phyloP scores from a whole-genome alignment of 2,329 filamentous ascomycete genomes.

The Verticillium isaacii region DNA sequence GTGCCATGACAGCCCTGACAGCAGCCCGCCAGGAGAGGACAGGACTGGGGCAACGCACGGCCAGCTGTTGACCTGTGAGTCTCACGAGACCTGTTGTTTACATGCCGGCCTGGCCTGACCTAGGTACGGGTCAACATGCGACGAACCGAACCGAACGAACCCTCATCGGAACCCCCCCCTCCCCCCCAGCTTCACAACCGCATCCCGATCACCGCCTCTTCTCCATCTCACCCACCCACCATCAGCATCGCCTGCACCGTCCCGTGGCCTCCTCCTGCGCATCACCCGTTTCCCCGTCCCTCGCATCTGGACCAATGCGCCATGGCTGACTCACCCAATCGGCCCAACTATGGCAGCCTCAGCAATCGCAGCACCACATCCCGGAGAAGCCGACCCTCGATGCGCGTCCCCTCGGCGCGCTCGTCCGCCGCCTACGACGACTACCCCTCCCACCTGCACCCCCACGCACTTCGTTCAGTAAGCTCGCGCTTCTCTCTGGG shows the following conservation, averaged over 20 bases:
- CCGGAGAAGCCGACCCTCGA: not conserved
- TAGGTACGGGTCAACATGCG: not conserved
- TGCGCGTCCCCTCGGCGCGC: slow-evolving; percentile 15
- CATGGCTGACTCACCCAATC: slow-evolving; percentile 1
- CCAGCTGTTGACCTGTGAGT: not conserved
- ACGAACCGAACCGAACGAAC: not conserved
- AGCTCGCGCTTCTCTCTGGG: slow-evolving; percentile 40
- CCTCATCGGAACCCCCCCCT: not conserved
- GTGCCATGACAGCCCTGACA: not conserved
- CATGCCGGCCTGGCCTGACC: not conserved
- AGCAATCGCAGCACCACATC: not conserved
- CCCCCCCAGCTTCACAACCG: not conserved
- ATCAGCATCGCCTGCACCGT: not conserved
- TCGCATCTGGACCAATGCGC: not conserved
- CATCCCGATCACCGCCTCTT: not conserved
- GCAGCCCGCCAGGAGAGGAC: not conserved
- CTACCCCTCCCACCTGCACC: slow-evolving; percentile 7
- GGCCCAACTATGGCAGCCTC: slow-evolving; percentile 5
- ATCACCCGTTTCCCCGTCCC: not conserved
- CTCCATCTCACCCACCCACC: not conserved
- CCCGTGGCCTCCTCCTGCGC: not conserved
- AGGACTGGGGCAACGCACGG: not conserved
- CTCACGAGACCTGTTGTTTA: not conserved
- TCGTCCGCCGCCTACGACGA: slow-evolving; percentile 15
- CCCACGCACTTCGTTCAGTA: slow-evolving; percentile 25